Conservation (phyloP, 208 protist species). For the Leishmania martiniquensis region DNA sequence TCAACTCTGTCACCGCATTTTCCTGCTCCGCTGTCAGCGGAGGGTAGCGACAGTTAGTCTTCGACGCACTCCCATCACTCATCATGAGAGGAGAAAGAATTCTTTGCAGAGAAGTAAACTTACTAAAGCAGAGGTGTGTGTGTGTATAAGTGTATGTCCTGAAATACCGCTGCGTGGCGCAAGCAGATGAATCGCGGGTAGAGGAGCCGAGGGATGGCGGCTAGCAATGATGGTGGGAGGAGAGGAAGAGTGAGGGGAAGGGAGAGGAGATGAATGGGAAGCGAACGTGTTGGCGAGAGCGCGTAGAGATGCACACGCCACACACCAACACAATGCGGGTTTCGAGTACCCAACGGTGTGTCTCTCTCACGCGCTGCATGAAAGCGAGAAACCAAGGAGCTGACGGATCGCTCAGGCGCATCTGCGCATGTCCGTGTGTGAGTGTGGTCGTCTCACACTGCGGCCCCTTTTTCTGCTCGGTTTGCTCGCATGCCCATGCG, state of each 20-base stretch:
- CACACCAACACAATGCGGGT: neutral
- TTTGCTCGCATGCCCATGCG: neutral
- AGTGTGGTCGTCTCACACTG: neutral
- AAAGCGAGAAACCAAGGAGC: neutral
- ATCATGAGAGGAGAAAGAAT: neutral
- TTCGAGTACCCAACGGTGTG: neutral
- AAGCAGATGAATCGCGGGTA: neutral
- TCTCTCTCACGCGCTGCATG: neutral
- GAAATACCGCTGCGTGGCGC: neutral
- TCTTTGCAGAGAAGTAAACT: neutral
- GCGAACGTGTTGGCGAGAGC: neutral
- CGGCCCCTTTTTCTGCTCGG: neutral
- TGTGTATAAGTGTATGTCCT: neutral
- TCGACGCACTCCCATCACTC: neutral
- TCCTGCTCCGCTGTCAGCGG: constrained; percentile 42
- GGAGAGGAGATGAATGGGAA: neutral
- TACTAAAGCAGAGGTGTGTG: neutral
- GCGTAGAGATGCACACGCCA: neutral
- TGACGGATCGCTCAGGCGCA: neutral
- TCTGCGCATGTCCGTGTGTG: neutral
- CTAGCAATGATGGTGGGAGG: neutral
- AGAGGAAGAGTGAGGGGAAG: neutral
- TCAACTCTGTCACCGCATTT: constrained; percentile 42
- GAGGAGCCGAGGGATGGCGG: neutral
- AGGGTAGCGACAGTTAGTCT: constrained; percentile 11